Evolutionary conservation across 73 alveolate species (phyloP).

Genomic region (Paramecium octaurelia): DNA sequence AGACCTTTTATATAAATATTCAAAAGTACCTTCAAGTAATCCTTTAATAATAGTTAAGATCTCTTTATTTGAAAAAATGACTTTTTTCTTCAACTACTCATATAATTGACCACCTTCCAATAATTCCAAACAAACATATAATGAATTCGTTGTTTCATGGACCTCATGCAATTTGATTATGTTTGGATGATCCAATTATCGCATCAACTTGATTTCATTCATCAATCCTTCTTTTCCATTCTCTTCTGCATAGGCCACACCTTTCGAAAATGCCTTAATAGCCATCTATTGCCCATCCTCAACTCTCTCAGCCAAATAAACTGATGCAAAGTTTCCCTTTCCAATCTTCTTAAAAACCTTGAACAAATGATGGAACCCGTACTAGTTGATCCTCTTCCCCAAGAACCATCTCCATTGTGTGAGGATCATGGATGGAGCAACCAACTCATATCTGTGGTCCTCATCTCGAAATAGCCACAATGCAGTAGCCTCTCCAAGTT

Average conservation of each 20-base stretch:
- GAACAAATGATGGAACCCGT: constrained; percentile 59
- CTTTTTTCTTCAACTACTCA: constrained; percentile 67
- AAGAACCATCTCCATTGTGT: constrained; percentile 51
- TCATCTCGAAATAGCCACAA: background rate
- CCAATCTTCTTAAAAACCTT: constrained; percentile 60
- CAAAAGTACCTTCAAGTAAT: constrained; percentile 40
- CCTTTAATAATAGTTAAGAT: constrained; percentile 47
- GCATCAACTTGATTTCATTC: constrained; percentile 87
- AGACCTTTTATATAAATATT: constrained; percentile 22
- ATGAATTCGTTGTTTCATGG: constrained; percentile 73
- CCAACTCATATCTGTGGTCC: background rate
- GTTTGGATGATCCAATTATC: constrained; percentile 87
- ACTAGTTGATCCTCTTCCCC: constrained; percentile 36
- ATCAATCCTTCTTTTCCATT: constrained; percentile 73
- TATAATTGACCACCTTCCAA: constrained; percentile 81
- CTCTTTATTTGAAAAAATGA: constrained; percentile 44
- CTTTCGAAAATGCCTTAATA: constrained; percentile 58
- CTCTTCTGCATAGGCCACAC: constrained; percentile 60
- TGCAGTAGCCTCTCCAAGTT: background rate
- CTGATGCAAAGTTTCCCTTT: constrained; percentile 64
- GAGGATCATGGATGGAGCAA: background rate
- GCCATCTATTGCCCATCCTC: constrained; percentile 61
- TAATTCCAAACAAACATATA: constrained; percentile 73
- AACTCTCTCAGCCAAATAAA: constrained; percentile 60
- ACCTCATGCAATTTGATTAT: constrained; percentile 79